A percentile compares a stretch with the other conserved stretches of the same genome.
These are phyloP conservation scores for Heliosperma pusillum DNA, from an alignment of 148 eudicot species.

Conservation along the genomic window DNA sequence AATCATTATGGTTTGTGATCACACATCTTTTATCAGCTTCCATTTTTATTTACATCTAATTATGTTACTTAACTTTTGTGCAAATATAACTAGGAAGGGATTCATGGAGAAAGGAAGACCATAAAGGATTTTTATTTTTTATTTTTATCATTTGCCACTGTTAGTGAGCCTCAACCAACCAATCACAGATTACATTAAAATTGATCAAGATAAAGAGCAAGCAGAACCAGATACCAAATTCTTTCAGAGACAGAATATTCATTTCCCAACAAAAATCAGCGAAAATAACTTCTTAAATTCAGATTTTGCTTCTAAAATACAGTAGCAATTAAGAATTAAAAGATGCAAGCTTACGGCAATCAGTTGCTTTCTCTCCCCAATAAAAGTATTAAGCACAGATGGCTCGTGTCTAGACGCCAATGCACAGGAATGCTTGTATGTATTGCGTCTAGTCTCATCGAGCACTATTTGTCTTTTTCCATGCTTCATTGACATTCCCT, in stretches of 20 bases:
- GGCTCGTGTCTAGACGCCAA: conserved; percentile 36
- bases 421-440: conserved; percentile 49
- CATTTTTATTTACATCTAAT: not conserved
- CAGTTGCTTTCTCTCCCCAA: conserved; percentile 52
- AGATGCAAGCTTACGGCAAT: conserved; percentile 49
- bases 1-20: not conserved
- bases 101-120: too few species aligned
- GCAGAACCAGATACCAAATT: not conserved
- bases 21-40: not conserved
- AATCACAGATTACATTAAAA: not conserved
- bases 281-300: not conserved
- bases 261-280: not conserved
- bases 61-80: not conserved
- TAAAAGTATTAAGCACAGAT: conserved; percentile 40
- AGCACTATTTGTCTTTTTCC: conserved; percentile 60
- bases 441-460: conserved; percentile 72
- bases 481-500: conserved; percentile 53
- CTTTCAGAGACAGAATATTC: not conserved
- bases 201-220: not conserved
- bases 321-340: conserved; percentile 5
- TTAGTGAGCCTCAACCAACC: not conserved
- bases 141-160: not conserved
- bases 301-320: not conserved
- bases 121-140: too few species aligned
- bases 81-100: not conserved